Conservation (phyloP, 148 eudicot species). For the Vaccinium corymbosum region DNA sequence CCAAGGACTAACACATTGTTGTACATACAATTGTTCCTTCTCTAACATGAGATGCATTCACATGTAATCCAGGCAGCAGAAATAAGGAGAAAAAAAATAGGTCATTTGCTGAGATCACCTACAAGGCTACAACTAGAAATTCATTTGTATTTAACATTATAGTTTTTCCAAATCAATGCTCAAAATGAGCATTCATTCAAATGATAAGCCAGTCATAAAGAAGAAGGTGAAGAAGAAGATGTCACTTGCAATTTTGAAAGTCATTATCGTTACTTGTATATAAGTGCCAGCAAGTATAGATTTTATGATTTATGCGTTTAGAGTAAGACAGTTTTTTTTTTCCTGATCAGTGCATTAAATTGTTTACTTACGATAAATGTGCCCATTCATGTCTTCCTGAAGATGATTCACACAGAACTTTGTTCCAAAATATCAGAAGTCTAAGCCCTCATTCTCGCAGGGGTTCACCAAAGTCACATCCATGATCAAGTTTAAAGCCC, state of each 20-base stretch:
- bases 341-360: not conserved
- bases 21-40: conserved; percentile 22
- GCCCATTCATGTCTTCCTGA: conserved; percentile 9
- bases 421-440: not conserved
- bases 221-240: conserved; percentile 3
- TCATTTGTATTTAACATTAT: conserved; percentile 13
- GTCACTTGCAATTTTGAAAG: not conserved
- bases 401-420: not conserved
- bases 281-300: conserved; percentile 2
- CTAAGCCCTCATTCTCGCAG: not conserved
- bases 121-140: conserved; percentile 11
- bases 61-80: conserved; percentile 25
- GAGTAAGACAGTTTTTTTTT: not conserved
- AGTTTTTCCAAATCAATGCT: conserved; percentile 17
- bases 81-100: not conserved
- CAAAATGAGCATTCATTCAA: conserved; percentile 12
- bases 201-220: conserved; percentile 3
- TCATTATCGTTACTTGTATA: not conserved
- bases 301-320: not conserved
- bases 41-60: conserved; percentile 18
- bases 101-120: conserved; percentile 12
- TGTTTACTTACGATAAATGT: not conserved
- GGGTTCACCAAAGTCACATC: not conserved
- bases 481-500: not conserved
- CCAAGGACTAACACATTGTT: conserved; percentile 22